Evolutionary conservation across 1,139 yeast species (phyloP).

Genomic region (Sugiyamaella sp.): DNA sequence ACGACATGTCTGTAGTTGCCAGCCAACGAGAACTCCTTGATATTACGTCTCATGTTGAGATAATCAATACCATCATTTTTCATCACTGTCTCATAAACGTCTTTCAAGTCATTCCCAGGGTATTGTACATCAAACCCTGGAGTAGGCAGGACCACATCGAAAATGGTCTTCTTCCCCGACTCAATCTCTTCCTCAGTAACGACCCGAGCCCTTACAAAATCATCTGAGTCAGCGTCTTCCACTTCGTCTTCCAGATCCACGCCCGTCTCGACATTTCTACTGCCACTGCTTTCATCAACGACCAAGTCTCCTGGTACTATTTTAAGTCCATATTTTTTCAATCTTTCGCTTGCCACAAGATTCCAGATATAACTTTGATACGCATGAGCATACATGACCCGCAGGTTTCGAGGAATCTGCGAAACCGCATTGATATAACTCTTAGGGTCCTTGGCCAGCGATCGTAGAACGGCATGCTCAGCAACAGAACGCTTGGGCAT

Average conservation of each 20-base stretch:
- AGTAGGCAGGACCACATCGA: conserved; percentile 86
- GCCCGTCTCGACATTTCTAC: conserved; percentile 24
- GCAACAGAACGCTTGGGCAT: conserved; percentile 93
- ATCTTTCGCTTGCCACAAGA: conserved; percentile 74
- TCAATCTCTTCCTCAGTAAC: conserved; percentile 75
- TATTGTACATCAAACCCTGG: conserved; percentile 91
- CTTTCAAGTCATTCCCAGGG: conserved; percentile 68
- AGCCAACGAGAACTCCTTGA: conserved; percentile 85
- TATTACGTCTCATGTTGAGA: conserved; percentile 76
- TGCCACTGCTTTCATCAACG: conserved; percentile 42
- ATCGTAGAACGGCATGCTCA: conserved; percentile 70
- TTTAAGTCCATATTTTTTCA: conserved; percentile 67
- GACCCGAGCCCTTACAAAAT: conserved; percentile 63
- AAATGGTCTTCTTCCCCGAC: conserved; percentile 61
- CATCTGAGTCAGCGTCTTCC: conserved; percentile 67
- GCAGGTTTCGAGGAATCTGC: conserved; percentile 88
- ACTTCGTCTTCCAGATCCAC: conserved; percentile 53
- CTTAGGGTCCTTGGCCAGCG: conserved; percentile 52
- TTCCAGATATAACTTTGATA: conserved; percentile 98
- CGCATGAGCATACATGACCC: conserved; percentile 96
- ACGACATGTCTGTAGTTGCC: conserved; percentile 87
- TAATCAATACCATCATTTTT: conserved; percentile 82
- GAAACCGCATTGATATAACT: conserved; percentile 77
- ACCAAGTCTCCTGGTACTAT: conserved; percentile 87
- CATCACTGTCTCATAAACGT: conserved; percentile 76